Conservation (phyloP, 495 filamentous ascomycete species). For the Penicillium atrosanguineum region DNA sequence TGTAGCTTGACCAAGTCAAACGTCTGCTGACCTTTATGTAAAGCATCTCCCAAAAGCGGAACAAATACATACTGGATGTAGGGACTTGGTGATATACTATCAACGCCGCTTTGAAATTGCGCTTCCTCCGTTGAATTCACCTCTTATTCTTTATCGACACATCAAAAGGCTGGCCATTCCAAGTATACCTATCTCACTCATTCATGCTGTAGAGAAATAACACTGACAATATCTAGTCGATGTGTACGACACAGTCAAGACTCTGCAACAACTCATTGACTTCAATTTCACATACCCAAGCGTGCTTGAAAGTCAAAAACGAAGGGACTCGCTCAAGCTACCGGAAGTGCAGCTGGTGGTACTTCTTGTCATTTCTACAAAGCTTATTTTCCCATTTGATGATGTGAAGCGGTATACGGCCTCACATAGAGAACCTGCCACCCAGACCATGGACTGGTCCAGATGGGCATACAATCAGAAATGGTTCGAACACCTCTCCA, state of each 20-base stretch:
- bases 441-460: slow-evolving; percentile 66
- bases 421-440: slow-evolving; percentile 56
- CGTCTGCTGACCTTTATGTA: neutral
- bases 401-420: slow-evolving; percentile 53
- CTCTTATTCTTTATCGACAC: slow-evolving; percentile 64
- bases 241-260: slow-evolving; percentile 60
- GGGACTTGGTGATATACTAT: slow-evolving; percentile 60
- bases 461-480: slow-evolving; percentile 61
- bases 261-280: slow-evolving; percentile 55
- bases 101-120: slow-evolving; percentile 62
- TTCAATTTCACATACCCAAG: slow-evolving; percentile 57
- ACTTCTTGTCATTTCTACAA: slow-evolving; percentile 73
- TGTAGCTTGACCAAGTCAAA: neutral
- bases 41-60: slow-evolving; percentile 46
- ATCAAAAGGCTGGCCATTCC: slow-evolving; percentile 76
- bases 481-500: slow-evolving; percentile 32
- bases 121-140: slow-evolving; percentile 70
- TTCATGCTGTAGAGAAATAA: neutral
- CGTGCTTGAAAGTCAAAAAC: slow-evolving; percentile 17
- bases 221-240: slow-evolving; percentile 54
- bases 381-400: slow-evolving; percentile 77
- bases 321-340: slow-evolving; percentile 37
- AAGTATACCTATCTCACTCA: slow-evolving; percentile 46
- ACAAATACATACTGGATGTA: slow-evolving; percentile 61
- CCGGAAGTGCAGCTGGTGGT: slow-evolving; percentile 74